Evolutionary conservation across 2,329 filamentous ascomycete genomes (phyloP).

Genomic region (Cladorrhinum sp.): DNA sequence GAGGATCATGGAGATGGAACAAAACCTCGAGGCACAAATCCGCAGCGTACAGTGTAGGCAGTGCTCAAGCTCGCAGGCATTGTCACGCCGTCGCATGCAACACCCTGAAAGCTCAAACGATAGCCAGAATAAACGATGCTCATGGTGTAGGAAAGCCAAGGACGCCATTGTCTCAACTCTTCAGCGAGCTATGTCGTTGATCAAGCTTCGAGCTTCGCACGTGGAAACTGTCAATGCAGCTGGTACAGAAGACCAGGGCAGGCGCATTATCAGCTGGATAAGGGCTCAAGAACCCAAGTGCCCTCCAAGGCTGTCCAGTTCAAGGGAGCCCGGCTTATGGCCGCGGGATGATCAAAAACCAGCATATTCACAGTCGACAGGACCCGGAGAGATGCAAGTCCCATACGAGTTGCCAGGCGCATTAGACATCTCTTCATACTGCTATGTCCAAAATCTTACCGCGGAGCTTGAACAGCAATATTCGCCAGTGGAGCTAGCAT

Average conservation of each 20-base stretch:
- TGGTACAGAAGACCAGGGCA: neutral
- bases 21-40: neutral
- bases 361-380: neutral
- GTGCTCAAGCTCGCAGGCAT: neutral
- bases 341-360: too few species aligned
- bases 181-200: neutral
- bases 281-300: neutral
- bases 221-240: neutral
- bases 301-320: neutral
- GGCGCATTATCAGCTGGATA: neutral
- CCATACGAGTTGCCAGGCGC: too few species aligned
- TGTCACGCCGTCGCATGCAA: too few species aligned
- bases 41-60: neutral
- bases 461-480: neutral
- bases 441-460: too few species aligned
- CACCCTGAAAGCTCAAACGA: neutral
- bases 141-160: neutral
- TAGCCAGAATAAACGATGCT: neutral
- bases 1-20: neutral
- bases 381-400: neutral
- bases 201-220: neutral
- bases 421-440: too few species aligned
- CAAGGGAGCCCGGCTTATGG: neutral
- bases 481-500: neutral
- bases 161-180: neutral